A percentile compares a stretch with the other conserved stretches of the same genome.
Evolutionary conservation across 169 alveolate genomes (phyloP).

Genomic region (Fabrea salina): DNA sequence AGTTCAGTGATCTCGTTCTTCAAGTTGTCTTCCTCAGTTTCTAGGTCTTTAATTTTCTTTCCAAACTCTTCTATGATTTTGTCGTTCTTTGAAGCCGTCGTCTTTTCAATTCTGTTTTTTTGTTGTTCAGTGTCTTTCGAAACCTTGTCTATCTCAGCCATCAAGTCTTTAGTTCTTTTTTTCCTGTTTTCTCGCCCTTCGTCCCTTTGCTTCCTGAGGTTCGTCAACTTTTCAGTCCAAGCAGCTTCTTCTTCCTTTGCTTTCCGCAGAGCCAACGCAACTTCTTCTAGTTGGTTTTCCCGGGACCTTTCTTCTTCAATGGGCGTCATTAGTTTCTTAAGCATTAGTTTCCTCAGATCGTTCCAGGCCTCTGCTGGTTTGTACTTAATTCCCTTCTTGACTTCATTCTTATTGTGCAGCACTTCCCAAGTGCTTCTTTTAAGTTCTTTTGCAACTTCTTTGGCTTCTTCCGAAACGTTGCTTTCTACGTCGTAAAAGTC

Average conservation of each 20-base stretch:
- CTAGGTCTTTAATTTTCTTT: background rate
- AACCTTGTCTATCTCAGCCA: background rate
- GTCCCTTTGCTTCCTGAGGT: constrained; percentile 20
- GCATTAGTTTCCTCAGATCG: background rate
- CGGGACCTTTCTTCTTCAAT: constrained; percentile 28
- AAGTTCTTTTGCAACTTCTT: background rate
- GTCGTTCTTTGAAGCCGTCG: background rate
- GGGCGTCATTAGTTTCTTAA: constrained; percentile 17
- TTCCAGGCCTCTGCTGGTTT: background rate
- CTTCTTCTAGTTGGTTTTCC: constrained; percentile 25
- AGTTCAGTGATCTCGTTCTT: background rate
- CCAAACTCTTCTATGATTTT: constrained; percentile 6
- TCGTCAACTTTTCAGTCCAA: background rate
- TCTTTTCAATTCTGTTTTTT: background rate
- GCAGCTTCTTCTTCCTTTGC: constrained; percentile 21
- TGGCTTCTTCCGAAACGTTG: background rate
- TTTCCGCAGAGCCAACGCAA: background rate
- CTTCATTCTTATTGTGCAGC: background rate
- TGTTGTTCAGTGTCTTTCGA: background rate
- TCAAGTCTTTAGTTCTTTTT: constrained; percentile 6
- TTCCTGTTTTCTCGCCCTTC: constrained; percentile 19
- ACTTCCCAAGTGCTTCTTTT: constrained; percentile 13
- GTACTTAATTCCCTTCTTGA: background rate
- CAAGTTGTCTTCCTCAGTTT: background rate
- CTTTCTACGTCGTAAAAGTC: constrained; percentile 13